Conservation (phyloP, 2,329 filamentous ascomycete genomes). For the Chaetomium sp. region DNA sequence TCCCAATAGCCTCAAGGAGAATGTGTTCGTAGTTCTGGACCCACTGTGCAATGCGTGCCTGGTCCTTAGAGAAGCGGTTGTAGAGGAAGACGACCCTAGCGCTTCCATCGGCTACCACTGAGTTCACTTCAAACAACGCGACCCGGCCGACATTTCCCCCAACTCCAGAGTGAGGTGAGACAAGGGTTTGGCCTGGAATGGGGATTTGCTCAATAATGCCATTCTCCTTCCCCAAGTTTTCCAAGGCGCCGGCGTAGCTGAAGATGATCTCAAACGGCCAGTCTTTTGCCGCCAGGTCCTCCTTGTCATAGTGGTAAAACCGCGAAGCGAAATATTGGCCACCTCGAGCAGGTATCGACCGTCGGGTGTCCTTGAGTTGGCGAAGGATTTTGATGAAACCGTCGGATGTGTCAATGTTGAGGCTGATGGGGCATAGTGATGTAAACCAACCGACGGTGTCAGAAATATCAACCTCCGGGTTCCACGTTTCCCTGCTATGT, state of each 20-base stretch:
- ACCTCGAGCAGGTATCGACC: constrained; percentile 38
- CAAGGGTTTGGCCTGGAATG: constrained; percentile 34
- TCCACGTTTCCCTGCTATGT: constrained; percentile 40
- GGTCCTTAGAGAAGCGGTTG: constrained; percentile 36
- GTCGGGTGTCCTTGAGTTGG: constrained; percentile 47
- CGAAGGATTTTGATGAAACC: constrained; percentile 46
- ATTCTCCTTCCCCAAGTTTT: constrained; percentile 42
- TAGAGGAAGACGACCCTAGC: constrained; percentile 42
- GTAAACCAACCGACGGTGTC: constrained; percentile 58
- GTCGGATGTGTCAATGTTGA: constrained; percentile 37
- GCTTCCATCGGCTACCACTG: constrained; percentile 39
- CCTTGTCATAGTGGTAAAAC: constrained; percentile 32
- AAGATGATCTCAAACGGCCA: constrained; percentile 54
- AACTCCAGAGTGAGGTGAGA: constrained; percentile 37
- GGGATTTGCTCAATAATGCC: constrained; percentile 44
- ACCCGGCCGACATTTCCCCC: constrained; percentile 42
- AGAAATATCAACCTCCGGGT: constrained; percentile 43
- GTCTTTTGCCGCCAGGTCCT: constrained; percentile 30
- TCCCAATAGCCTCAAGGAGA: constrained; percentile 38
- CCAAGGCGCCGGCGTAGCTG: constrained; percentile 45
- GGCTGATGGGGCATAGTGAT: constrained; percentile 45
- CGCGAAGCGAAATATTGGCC: constrained; percentile 44
- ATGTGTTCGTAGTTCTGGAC: constrained; percentile 41
- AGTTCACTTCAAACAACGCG: constrained; percentile 45
- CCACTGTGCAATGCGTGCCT: constrained; percentile 41